These are phyloP conservation scores for Acanthamoeba culbertsoni DNA, from an alignment of 208 protist species.

Conservation along the genomic window DNA sequence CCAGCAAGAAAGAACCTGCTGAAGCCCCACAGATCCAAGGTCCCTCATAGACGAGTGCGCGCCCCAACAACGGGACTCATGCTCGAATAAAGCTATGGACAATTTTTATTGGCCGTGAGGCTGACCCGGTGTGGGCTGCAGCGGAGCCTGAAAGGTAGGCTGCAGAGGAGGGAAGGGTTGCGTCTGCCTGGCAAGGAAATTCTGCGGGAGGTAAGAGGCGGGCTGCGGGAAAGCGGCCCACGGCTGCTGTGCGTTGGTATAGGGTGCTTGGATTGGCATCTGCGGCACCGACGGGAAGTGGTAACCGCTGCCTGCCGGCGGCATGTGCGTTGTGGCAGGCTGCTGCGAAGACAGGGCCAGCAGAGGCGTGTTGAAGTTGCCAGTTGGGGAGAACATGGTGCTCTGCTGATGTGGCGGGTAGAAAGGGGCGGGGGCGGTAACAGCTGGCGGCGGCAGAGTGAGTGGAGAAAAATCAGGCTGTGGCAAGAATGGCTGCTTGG, in stretches of 20 bases:
- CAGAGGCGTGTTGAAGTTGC: neutral
- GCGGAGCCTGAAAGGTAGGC: neutral
- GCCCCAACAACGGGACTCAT: neutral
- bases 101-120: too few species aligned
- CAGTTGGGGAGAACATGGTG: too few species aligned
- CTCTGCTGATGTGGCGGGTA: too few species aligned
- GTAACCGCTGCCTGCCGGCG: neutral
- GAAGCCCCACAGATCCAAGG: too few species aligned
- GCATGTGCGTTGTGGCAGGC: neutral
- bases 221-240: neutral
- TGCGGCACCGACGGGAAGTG: neutral
- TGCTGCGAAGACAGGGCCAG: neutral
- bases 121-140: neutral
- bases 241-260: neutral
- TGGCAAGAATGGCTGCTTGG: neutral
- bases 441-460: neutral
- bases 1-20: too few species aligned
- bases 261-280: neutral
- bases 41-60: too few species aligned
- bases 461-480: neutral
- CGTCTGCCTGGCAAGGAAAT: neutral
- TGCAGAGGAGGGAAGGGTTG: neutral
- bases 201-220: neutral
- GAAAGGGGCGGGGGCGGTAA: too few species aligned
- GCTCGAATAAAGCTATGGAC: neutral